Conservation (phyloP, 2,329 filamentous ascomycete species). For the Penicillium capsulatum region DNA sequence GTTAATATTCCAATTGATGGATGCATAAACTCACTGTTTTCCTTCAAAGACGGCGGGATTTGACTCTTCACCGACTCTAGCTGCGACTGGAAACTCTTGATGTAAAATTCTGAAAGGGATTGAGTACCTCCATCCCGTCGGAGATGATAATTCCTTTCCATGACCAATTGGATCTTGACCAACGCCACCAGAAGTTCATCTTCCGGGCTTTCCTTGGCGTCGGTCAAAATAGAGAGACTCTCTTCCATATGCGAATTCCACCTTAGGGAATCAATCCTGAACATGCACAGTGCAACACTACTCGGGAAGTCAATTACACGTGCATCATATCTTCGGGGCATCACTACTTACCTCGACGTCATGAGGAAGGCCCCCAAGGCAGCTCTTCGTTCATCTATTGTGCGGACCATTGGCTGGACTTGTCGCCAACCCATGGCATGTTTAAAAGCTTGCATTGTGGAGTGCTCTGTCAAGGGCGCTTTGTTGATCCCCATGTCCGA, state of each 20-base stretch:
- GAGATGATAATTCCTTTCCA: slow-evolving; percentile 18
- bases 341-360: slow-evolving; percentile 34
- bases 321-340: too few species aligned
- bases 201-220: slow-evolving; percentile 45
- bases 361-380: slow-evolving; percentile 49
- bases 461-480: slow-evolving; percentile 8
- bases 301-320: slow-evolving; percentile 11
- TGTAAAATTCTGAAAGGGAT: slow-evolving; percentile 13
- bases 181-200: slow-evolving; percentile 47
- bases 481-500: slow-evolving; percentile 25
- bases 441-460: slow-evolving; percentile 22
- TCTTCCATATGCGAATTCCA: slow-evolving; percentile 61
- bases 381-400: slow-evolving; percentile 50
- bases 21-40: slow-evolving; percentile 17
- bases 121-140: slow-evolving; percentile 16
- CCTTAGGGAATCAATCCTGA: slow-evolving; percentile 44
- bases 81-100: slow-evolving; percentile 19
- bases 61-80: slow-evolving; percentile 17
- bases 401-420: slow-evolving; percentile 26
- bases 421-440: slow-evolving; percentile 16
- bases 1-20: neutral
- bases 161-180: slow-evolving; percentile 24
- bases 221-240: slow-evolving; percentile 47
- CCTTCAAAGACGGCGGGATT: slow-evolving; percentile 17
- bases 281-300: slow-evolving; percentile 34